phyloP scores from a whole-genome alignment of 768 basidiomycete genomes.

The Tephrocybe sp. region DNA sequence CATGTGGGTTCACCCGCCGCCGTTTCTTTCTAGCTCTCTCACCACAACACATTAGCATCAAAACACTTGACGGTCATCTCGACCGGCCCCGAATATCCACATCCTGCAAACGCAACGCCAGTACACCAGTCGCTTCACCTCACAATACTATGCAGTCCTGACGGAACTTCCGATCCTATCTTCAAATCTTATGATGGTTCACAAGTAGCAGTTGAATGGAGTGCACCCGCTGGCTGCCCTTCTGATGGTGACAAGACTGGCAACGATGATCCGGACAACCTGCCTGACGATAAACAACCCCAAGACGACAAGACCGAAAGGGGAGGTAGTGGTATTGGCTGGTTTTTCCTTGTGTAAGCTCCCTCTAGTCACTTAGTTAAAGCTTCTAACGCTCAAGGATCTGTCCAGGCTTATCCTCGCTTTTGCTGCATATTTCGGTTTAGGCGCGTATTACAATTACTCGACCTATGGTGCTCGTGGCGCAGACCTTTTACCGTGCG shows the following conservation, averaged over 20 bases:
- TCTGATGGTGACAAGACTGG: constrained; percentile 40
- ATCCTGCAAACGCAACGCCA: constrained; percentile 40
- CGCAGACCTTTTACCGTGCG: constrained; percentile 81
- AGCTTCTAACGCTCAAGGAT: neutral
- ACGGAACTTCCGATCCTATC: constrained; percentile 41
- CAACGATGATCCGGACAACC: constrained; percentile 28
- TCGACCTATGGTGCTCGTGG: constrained; percentile 85
- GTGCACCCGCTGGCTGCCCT: constrained; percentile 57
- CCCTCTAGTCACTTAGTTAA: neutral
- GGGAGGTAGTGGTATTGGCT: constrained; percentile 78
- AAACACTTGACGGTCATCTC: constrained; percentile 57
- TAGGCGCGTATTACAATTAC: constrained; percentile 89
- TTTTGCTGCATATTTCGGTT: constrained; percentile 66
- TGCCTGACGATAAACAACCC: constrained; percentile 17
- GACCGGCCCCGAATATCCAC: constrained; percentile 63
- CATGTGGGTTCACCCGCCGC: constrained; percentile 33
- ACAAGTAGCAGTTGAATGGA: constrained; percentile 61
- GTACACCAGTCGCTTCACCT: constrained; percentile 60
- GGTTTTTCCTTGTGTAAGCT: constrained; percentile 84
- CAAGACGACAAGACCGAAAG: constrained; percentile 33
- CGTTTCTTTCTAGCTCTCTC: constrained; percentile 4
- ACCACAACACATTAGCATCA: constrained; percentile 37
- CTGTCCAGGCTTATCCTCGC: constrained; percentile 59
- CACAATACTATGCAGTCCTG: constrained; percentile 56
- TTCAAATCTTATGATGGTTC: constrained; percentile 64